Conservation (phyloP, 2,329 filamentous ascomycete genomes). For the Bisporella sp. region DNA sequence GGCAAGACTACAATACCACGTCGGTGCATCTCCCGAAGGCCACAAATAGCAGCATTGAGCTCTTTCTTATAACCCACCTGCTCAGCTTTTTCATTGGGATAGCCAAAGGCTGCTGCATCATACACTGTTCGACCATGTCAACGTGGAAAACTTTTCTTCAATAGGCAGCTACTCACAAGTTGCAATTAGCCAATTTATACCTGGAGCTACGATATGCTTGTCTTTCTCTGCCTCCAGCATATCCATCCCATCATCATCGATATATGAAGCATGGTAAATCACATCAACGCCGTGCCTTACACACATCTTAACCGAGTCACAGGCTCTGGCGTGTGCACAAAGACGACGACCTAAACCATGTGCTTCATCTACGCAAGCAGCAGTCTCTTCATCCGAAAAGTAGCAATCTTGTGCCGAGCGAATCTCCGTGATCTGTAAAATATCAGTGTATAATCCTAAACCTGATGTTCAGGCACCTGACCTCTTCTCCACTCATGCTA, state of each 20-base stretch:
- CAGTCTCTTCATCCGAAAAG: constrained; percentile 37
- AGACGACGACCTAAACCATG: constrained; percentile 30
- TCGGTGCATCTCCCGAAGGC: constrained; percentile 36
- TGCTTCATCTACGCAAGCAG: constrained; percentile 39
- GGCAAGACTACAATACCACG: constrained; percentile 37
- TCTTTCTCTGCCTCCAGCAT: constrained; percentile 32
- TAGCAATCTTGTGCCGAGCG: constrained; percentile 37
- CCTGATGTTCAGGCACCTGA: constrained; percentile 2
- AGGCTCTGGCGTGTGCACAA: constrained; percentile 36
- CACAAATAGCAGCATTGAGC: constrained; percentile 31
- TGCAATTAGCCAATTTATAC: constrained; percentile 34
- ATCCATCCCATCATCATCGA: constrained; percentile 33
- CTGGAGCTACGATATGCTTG: constrained; percentile 34
- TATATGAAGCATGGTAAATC: constrained; percentile 38
- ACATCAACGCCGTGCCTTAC: constrained; percentile 37
- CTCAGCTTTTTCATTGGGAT: constrained; percentile 33
- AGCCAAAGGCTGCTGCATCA: constrained; percentile 30
- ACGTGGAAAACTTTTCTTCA: neutral
- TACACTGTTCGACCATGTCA: neutral
- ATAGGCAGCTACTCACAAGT: constrained; percentile 16
- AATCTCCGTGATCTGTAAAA: constrained; percentile 18
- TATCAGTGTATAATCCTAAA: neutral
- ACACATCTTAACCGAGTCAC: constrained; percentile 37
- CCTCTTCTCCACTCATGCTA: constrained; percentile 29
- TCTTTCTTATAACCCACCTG: constrained; percentile 37